Conservation (phyloP, 257 asterid genomes). For the Sherardia arvensis region DNA sequence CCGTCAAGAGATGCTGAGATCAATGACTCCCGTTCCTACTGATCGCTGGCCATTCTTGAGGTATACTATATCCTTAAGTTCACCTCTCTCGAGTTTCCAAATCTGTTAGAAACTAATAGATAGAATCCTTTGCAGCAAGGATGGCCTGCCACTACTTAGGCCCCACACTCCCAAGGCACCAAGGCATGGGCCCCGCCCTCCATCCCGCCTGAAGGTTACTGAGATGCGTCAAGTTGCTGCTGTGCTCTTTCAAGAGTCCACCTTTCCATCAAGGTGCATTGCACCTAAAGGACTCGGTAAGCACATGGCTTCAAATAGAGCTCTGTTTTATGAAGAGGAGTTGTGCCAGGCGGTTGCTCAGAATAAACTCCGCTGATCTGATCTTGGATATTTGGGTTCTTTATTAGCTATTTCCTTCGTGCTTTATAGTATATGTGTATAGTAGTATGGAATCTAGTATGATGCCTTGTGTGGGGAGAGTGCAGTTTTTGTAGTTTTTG, state of each 20-base stretch:
- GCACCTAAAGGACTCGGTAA: slow-evolving; percentile 64
- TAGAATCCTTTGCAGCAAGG: slow-evolving; percentile 41
- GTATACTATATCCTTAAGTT: slow-evolving; percentile 19
- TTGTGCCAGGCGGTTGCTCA: slow-evolving; percentile 96
- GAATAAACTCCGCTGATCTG: slow-evolving; percentile 71
- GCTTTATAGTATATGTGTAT: slow-evolving; percentile 23
- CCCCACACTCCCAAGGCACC: slow-evolving; percentile 96
- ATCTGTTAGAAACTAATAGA: background rate
- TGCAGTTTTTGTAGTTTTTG: slow-evolving; percentile 28
- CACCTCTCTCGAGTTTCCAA: background rate
- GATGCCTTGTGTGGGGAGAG: slow-evolving; percentile 11
- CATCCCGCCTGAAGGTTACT: slow-evolving; percentile 57
- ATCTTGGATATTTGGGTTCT: background rate
- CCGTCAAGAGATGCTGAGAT: slow-evolving; percentile 76
- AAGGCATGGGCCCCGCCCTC: slow-evolving; percentile 79
- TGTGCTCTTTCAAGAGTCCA: slow-evolving; percentile 70
- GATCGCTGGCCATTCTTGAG: slow-evolving; percentile 81
- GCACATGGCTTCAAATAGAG: slow-evolving; percentile 79
- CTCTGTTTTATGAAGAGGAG: slow-evolving; percentile 81
- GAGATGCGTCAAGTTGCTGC: slow-evolving; percentile 90
- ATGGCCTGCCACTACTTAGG: slow-evolving; percentile 29
- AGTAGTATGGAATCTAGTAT: slow-evolving; percentile 14
- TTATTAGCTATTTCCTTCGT: background rate
- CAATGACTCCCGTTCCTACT: slow-evolving; percentile 72
- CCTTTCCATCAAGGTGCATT: slow-evolving; percentile 48